A percentile compares a stretch with the other conserved stretches of the same genome.
These are phyloP conservation scores for Plantago major DNA, from an alignment of 257 asterid genomes.

Conservation along the genomic window DNA sequence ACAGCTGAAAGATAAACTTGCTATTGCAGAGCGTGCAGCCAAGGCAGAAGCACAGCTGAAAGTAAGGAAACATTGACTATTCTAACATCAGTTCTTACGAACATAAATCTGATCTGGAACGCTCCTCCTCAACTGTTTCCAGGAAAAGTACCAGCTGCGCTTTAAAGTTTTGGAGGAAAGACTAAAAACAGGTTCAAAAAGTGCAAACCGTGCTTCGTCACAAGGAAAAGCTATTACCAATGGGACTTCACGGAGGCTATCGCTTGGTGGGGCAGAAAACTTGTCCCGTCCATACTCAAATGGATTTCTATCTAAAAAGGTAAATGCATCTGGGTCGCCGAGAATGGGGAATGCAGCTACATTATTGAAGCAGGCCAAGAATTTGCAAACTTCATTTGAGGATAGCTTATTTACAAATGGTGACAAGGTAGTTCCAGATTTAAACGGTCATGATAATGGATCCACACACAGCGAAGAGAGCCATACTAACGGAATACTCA, in stretches of 20 bases:
- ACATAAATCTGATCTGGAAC: slow-evolving; percentile 7
- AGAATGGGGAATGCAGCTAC: slow-evolving; percentile 32
- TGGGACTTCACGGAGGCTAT: slow-evolving; percentile 49
- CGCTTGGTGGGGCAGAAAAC: slow-evolving; percentile 63
- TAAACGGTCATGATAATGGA: slow-evolving; percentile 30
- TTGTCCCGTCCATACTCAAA: slow-evolving; percentile 40
- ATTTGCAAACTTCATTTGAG: slow-evolving; percentile 33
- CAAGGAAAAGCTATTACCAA: slow-evolving; percentile 46
- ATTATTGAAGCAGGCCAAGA: slow-evolving; percentile 41
- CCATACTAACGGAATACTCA: slow-evolving; percentile 33
- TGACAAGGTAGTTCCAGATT: slow-evolving; percentile 25
- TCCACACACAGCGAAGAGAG: slow-evolving; percentile 25
- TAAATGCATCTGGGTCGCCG: slow-evolving; percentile 29
- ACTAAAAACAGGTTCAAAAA: slow-evolving; percentile 46
- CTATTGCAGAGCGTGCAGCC: slow-evolving; percentile 78
- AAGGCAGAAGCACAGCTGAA: slow-evolving; percentile 78
- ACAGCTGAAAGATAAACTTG: slow-evolving; percentile 72
- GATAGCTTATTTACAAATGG: slow-evolving; percentile 35
- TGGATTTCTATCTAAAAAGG: slow-evolving; percentile 43
- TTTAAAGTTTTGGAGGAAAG: slow-evolving; percentile 88
- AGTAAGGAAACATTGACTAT: slow-evolving; percentile 36
- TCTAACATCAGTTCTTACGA: slow-evolving; percentile 5
- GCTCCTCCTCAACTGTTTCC: slow-evolving; percentile 21
- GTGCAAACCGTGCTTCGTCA: slow-evolving; percentile 36
- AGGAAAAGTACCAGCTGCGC: slow-evolving; percentile 84